Base-by-base conservation (phyloP, 2,329 filamentous ascomycete species). In the Exophiala oligosperma region DNA sequence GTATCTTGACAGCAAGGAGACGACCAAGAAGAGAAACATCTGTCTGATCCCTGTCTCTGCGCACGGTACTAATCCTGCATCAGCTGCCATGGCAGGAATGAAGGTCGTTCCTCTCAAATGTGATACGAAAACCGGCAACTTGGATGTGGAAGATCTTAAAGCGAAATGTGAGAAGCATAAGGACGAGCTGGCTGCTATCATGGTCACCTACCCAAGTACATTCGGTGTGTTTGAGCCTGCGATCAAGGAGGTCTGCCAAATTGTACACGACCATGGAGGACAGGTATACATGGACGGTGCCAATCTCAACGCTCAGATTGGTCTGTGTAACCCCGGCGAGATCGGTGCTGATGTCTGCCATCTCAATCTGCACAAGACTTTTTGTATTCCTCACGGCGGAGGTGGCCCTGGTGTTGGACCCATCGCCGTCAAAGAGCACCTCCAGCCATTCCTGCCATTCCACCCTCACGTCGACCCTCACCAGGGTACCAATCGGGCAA, bases 221-320 rank as follows among this genome's bases (percentile, higher is more conserved):
- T 97, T 89, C 66, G 93, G 93, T 72, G 91, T 97, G 29, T 97
- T 96, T 70, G 93, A 97, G 79, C 92, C 92, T 2, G 83, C 87
- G 64, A 85, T 96, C 72, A 94, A 92, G 78, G 84, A 89, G 70
- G 92, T 88, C 14, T 96, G 92, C 74, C 79, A 91, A 55, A 79
- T 95, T 29, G 91, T 97, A 17, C 93, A 97, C 77, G 76, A 89
- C 64, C 80, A 95, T 70, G 93, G 93, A 52, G 93, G 93, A 8
- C 91, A 95, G 71, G 93, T 97, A 14, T 97, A 97, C 80, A 97
- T 97, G 93, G 93, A 97, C 72, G 93, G 93, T 49, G 93, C 93
- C 65, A 97, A 97, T 79, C 94, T 97, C 91, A 97, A 97, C 71
- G 93, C 93, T 17, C 93, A 97, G 75, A 97, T 97, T 64, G 93